Conservation (phyloP, 2,329 filamentous ascomycete species). For the Penicillium crustosum region DNA sequence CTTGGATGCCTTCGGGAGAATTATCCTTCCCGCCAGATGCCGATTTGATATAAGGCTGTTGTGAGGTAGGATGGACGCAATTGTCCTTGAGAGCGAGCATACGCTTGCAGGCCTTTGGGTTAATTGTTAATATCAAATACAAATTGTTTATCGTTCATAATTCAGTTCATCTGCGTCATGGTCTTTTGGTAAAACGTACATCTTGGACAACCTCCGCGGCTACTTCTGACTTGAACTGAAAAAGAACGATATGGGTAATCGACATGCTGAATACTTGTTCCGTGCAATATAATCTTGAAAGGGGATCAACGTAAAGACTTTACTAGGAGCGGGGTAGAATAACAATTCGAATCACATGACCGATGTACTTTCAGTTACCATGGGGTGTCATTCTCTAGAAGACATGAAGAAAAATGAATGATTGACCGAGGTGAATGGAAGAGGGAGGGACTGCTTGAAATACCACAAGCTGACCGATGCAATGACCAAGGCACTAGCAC, state of each 20-base stretch:
- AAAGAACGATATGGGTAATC: conserved; percentile 67
- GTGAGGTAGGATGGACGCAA: conserved; percentile 60
- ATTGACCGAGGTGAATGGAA: not conserved
- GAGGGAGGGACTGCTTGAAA: not conserved
- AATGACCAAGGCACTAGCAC: not conserved
- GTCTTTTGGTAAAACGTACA: conserved; percentile 44
- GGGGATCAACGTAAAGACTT: not conserved
- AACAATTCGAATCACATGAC: not conserved
- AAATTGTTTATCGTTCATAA: not conserved
- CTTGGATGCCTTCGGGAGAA: conserved; percentile 61
- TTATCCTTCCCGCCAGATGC: conserved; percentile 62
- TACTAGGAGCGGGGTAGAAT: not conserved
- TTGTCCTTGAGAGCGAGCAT: conserved; percentile 59
- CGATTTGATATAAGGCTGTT: conserved; percentile 61
- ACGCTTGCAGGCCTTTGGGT: conserved; percentile 52
- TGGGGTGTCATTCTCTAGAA: not conserved
- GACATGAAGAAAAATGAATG: not conserved
- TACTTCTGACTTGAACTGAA: conserved; percentile 60
- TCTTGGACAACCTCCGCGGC: conserved; percentile 54
- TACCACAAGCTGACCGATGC: not conserved
- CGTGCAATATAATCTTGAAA: not conserved
- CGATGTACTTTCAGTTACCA: not conserved
- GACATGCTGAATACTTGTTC: conserved; percentile 50
- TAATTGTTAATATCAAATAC: not conserved
- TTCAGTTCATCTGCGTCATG: not conserved